Evolutionary conservation across 2,329 filamentous ascomycete genomes (phyloP).

Genomic region (Fusarium tanahbumbuense): DNA sequence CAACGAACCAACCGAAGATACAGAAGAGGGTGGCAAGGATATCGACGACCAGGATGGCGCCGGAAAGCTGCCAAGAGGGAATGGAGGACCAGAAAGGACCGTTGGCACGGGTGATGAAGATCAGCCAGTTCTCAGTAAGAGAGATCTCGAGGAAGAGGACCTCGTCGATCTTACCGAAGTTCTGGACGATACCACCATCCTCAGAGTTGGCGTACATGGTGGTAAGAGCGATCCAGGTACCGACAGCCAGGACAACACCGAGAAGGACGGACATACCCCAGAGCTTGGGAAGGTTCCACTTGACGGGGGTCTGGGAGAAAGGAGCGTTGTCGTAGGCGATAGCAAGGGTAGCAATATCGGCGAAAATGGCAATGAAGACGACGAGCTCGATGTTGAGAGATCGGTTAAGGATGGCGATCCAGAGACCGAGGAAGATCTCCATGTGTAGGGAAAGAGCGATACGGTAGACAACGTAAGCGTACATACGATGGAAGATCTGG

Average conservation of each 20-base stretch:
- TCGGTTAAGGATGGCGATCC: slow-evolving; percentile 89
- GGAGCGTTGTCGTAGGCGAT: slow-evolving; percentile 95
- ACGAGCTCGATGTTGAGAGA: slow-evolving; percentile 87
- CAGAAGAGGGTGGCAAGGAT: slow-evolving; percentile 87
- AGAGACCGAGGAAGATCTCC: slow-evolving; percentile 90
- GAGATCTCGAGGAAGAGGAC: slow-evolving; percentile 92
- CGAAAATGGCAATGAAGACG: slow-evolving; percentile 94
- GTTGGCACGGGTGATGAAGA: slow-evolving; percentile 95
- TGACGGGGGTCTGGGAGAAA: slow-evolving; percentile 86
- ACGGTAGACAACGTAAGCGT: slow-evolving; percentile 95
- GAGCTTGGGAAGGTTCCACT: slow-evolving; percentile 94
- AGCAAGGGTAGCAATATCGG: slow-evolving; percentile 89
- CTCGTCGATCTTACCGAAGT: slow-evolving; percentile 83
- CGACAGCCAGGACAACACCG: slow-evolving; percentile 81
- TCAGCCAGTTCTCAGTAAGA: slow-evolving; percentile 94
- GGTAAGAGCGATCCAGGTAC: slow-evolving; percentile 89
- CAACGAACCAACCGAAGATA: slow-evolving; percentile 85
- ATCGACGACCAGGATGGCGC: slow-evolving; percentile 84
- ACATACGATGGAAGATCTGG: slow-evolving; percentile 97
- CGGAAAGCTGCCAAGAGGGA: slow-evolving; percentile 85
- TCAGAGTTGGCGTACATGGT: slow-evolving; percentile 79
- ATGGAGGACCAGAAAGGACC: slow-evolving; percentile 92
- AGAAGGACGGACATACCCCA: slow-evolving; percentile 93
- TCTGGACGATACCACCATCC: slow-evolving; percentile 87
- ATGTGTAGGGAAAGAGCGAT: slow-evolving; percentile 92